Conservation (phyloP, 2,329 filamentous ascomycete species). For the Colletotrichum cereale region DNA sequence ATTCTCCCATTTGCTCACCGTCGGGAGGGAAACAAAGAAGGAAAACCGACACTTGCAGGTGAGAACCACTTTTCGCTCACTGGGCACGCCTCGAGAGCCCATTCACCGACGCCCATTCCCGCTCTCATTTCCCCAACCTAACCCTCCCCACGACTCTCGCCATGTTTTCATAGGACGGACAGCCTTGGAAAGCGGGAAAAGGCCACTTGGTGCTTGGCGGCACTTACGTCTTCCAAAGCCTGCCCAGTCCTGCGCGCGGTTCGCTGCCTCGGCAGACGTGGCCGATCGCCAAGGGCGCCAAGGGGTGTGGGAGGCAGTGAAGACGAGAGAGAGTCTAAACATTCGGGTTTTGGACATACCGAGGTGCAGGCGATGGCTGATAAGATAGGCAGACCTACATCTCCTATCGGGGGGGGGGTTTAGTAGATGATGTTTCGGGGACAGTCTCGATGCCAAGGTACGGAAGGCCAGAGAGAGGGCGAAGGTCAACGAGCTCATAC, state of each 20-base stretch:
- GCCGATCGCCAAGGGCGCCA: not conserved
- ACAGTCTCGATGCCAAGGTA: not conserved
- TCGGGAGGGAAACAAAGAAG: not conserved
- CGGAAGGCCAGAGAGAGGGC: not conserved
- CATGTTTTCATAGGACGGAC: not conserved
- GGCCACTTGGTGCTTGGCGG: constrained; percentile 5
- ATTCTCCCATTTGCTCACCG: not conserved
- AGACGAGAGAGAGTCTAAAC: no score
- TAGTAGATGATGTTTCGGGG: not conserved
- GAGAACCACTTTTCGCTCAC: not conserved
- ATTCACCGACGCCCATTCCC: constrained; percentile 11
- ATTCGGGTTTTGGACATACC: constrained; percentile 6
- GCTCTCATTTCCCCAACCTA: not conserved
- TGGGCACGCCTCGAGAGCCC: not conserved
- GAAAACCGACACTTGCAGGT: no score
- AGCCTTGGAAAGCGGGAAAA: constrained; percentile 23
- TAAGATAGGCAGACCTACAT: not conserved
- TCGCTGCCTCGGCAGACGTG: not conserved
- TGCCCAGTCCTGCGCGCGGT: not conserved
- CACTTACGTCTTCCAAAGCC: not conserved
- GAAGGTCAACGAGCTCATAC: not conserved
- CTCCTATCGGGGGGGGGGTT: not conserved
- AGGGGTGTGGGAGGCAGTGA: not conserved
- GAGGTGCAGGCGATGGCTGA: constrained; percentile 26
- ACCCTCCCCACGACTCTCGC: not conserved